Base-by-base conservation (phyloP, 441 rosid species). In the Jatropha multifida region DNA sequence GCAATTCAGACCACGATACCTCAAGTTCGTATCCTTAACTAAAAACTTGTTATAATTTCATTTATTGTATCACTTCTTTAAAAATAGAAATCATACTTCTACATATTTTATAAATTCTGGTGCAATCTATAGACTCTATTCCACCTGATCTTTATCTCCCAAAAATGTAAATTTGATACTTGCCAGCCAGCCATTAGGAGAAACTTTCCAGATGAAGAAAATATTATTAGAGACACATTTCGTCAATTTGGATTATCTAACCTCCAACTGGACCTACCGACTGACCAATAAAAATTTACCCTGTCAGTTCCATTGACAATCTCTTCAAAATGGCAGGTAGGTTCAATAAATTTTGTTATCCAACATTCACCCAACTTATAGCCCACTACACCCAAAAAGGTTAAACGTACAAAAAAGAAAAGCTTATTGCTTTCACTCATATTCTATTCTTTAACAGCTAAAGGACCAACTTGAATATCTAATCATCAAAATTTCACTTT, bases 231-330 rank as follows among this genome's bases (percentile, higher is more conserved):
- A 9, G 4, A 8, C 32, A 8, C 32, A 20, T 49, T 1, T 41
- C 32, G 71, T 69, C 26, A 73, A 77, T 77, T 5, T 66, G 7
- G 83, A 48, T 76, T 55, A 70, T 77, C 78, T 72, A 74, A 81
- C 78, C 44, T 48, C 64, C 75, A 69, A 42, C 71, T 13, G 70
- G 56, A 51, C 56, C 56, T 72, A 54, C 65, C 46, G 27, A 75
- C 26, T 51, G 3, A 27, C 55, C 74, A 76, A 72, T 40, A 7
- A 44, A 26, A 68, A 9, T 18, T 0, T 18, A 2, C 27, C 72
- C 2, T 27, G 15, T 49, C 54, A 49, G 40, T 27, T 48, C 40
- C 8, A 7, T 2, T 40, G 37, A 11, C 26, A 41, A 49, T 42
- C 5, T 37, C 17, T 68, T 62, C 55, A 52, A 69, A 15, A 32